A percentile compares a stretch with the other conserved stretches of the same genome.
Evolutionary conservation across 1,284 basidiomycete genomes (phyloP).

Genomic region (Pseudozyma hubeiensis): DNA sequence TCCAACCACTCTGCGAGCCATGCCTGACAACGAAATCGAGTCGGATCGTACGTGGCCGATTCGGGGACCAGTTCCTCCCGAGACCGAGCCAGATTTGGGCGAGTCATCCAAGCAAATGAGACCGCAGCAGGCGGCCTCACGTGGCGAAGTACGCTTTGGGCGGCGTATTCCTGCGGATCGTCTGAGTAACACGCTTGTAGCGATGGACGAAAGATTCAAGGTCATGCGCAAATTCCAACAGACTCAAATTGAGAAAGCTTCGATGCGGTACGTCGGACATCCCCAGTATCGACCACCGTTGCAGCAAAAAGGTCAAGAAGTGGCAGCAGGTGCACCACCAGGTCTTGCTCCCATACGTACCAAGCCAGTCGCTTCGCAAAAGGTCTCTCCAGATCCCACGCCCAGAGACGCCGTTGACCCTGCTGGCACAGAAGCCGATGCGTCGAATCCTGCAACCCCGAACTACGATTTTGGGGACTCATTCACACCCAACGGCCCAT

Average conservation of each 20-base stretch:
- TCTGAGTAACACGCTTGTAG: conserved; percentile 4
- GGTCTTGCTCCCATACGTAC: conserved; percentile 11
- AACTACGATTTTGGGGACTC: not conserved
- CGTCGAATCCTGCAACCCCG: conserved; percentile 16
- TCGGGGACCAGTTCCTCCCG: too few species aligned
- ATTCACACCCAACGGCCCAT: not conserved
- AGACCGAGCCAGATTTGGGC: too few species aligned
- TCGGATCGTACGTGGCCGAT: too few species aligned
- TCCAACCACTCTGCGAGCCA: too few species aligned
- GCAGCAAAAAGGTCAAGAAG: not conserved
- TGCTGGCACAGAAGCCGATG: conserved; percentile 14
- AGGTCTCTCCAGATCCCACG: conserved; percentile 8
- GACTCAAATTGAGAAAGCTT: conserved; percentile 13
- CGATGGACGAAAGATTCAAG: conserved; percentile 7
- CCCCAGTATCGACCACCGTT: conserved; percentile 8
- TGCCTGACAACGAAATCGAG: too few species aligned
- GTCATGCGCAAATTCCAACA: conserved; percentile 8
- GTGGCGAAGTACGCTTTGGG: too few species aligned
- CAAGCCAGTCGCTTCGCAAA: not conserved
- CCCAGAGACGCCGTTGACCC: not conserved
- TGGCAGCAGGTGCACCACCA: not conserved
- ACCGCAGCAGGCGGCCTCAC: too few species aligned
- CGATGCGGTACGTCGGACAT: conserved; percentile 27
- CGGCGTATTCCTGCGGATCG: not conserved
- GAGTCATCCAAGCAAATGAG: too few species aligned